phyloP scores from a whole-genome alignment of 306 rosid genomes.

The Senna siamea region DNA sequence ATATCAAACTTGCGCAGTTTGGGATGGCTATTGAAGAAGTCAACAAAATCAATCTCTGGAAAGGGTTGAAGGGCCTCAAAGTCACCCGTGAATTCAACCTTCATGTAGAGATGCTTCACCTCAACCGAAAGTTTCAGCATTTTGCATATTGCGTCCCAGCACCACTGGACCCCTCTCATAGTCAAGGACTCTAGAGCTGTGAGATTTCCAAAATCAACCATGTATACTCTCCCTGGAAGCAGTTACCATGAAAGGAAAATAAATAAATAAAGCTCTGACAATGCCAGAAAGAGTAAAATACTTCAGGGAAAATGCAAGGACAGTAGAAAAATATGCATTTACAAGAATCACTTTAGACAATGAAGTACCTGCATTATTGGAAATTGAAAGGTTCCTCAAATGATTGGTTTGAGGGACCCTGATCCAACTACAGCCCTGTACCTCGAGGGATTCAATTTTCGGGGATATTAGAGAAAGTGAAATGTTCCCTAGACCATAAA shows the following conservation, averaged over 20 bases:
- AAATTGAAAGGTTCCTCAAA: conserved; percentile 72
- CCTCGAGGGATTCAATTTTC: conserved; percentile 75
- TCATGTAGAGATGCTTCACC: conserved; percentile 92
- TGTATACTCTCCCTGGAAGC: conserved; percentile 80
- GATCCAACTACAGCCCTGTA: conserved; percentile 98
- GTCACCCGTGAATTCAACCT: conserved; percentile 95
- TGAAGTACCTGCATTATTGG: conserved; percentile 74
- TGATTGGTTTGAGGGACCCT: conserved; percentile 62
- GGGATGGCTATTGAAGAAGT: conserved; percentile 87
- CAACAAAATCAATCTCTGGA: conserved; percentile 93
- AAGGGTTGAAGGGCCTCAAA: conserved; percentile 83
- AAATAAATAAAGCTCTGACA: not conserved
- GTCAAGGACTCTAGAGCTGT: conserved; percentile 72
- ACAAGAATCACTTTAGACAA: conserved; percentile 8
- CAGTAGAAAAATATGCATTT: conserved; percentile 11
- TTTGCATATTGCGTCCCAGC: conserved; percentile 89
- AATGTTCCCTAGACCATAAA: conserved; percentile 81
- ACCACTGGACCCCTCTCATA: conserved; percentile 91
- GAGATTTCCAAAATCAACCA: conserved; percentile 84
- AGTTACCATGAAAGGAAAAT: conserved; percentile 22
- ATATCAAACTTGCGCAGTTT: conserved; percentile 74
- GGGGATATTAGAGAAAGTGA: conserved; percentile 69
- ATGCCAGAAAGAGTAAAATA: not conserved
- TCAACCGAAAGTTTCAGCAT: conserved; percentile 81
- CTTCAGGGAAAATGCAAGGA: too few species aligned